These are phyloP conservation scores for Picea sitchensis DNA, from an alignment of 75 land plant species.

Conservation along the genomic window DNA sequence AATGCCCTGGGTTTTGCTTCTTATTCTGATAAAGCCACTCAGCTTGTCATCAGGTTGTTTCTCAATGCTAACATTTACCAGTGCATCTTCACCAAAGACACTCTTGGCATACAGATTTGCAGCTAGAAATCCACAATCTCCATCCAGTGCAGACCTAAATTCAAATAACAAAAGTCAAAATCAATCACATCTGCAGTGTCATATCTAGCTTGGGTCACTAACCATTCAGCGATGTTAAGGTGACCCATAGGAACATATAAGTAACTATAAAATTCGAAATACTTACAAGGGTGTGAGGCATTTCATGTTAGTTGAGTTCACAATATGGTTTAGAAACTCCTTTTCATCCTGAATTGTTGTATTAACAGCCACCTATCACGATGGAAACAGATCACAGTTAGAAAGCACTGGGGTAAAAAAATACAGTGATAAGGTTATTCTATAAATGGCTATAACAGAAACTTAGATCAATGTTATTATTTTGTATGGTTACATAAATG, in stretches of 20 bases:
- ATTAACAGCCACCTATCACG: conserved; percentile 73
- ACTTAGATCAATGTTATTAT: background rate
- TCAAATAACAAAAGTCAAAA: background rate
- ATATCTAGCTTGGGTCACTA: background rate
- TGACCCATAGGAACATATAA: background rate
- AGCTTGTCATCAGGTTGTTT: conserved; percentile 79
- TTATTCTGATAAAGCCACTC: conserved; percentile 80
- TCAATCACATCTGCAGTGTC: background rate
- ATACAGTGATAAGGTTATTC: too few species aligned
- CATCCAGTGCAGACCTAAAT: conserved; percentile 77
- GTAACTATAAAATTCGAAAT: background rate
- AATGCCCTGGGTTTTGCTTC: conserved; percentile 94
- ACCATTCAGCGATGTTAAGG: background rate
- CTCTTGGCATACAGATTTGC: conserved; percentile 93
- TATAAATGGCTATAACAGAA: background rate
- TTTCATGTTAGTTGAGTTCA: conserved; percentile 88
- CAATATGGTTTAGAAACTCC: conserved; percentile 78
- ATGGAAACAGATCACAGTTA: background rate
- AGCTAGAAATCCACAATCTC: conserved; percentile 88
- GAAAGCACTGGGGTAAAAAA: background rate
- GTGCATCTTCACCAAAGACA: conserved; percentile 91
- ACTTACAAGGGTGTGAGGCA: conserved; percentile 87
- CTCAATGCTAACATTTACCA: conserved; percentile 82
- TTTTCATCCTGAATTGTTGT: conserved; percentile 72
- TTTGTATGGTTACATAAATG: background rate